Percentiles rank a stretch among this genome's conserved stretches.
Conservation (phyloP, 2,329 filamentous ascomycete genomes). For the Setomelanomma holmii region DNA sequence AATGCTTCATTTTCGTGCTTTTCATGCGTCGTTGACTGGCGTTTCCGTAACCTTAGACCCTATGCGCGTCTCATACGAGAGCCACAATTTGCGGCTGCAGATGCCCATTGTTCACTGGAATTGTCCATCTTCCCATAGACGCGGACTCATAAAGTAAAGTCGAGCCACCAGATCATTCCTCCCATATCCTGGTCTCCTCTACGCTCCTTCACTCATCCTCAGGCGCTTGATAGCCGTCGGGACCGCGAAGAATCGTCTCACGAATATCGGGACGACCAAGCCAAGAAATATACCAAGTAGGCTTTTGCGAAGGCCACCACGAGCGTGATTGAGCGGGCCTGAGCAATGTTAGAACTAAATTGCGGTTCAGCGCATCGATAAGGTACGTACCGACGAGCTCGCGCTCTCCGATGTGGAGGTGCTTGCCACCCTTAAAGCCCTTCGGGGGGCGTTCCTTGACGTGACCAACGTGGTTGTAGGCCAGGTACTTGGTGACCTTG, state of each 20-base stretch:
- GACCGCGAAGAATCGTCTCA: constrained; percentile 19
- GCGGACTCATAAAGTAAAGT: no score
- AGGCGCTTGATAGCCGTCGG: constrained; percentile 6
- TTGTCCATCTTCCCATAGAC: no score
- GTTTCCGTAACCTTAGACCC: no score
- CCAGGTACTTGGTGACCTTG: constrained; percentile 36
- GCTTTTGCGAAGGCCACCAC: constrained; percentile 26
- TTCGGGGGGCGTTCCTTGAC: constrained; percentile 34
- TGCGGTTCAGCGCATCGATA: background rate
- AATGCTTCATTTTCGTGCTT: no score
- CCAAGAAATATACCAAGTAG: constrained; percentile 42
- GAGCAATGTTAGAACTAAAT: background rate
- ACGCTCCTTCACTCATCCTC: background rate
- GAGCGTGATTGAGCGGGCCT: constrained; percentile 31
- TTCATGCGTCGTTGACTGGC: no score
- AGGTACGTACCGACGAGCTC: constrained; percentile 27
- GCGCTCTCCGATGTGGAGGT: constrained; percentile 15
- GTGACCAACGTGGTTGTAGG: constrained; percentile 35
- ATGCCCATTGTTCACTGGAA: no score
- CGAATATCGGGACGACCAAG: constrained; percentile 22
- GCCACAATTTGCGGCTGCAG: no score
- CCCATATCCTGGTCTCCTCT: no score
- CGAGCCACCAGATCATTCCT: no score
- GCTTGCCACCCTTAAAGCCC: constrained; percentile 20
- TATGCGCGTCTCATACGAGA: no score